phyloP scores from a whole-genome alignment of 2,329 filamentous ascomycete genomes.

The Pseudocercospora fuligena region DNA sequence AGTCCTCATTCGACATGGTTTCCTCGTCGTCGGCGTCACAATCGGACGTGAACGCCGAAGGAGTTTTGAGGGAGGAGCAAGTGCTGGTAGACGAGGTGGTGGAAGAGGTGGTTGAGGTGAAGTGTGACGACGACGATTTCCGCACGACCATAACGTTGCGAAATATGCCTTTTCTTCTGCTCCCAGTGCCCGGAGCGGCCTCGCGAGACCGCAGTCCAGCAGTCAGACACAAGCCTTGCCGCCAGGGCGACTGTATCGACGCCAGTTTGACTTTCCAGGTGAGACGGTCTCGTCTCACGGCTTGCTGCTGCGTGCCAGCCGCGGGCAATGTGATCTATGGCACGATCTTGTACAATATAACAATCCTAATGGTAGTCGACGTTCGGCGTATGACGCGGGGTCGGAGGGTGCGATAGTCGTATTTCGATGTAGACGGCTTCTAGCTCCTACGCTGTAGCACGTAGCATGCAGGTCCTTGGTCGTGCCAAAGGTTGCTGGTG shows the following conservation, averaged over 20 bases:
- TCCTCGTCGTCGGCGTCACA: constrained; percentile 55
- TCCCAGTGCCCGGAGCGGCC: constrained; percentile 22
- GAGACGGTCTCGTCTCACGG: constrained; percentile 33
- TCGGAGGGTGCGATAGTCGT: background rate
- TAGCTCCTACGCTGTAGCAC: constrained; percentile 3
- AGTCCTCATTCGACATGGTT: constrained; percentile 54
- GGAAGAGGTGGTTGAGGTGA: constrained; percentile 34
- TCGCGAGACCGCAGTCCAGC: constrained; percentile 24
- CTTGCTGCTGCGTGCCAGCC: constrained; percentile 21
- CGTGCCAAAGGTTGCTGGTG: background rate
- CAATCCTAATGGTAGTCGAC: background rate
- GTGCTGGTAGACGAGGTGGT: constrained; percentile 32
- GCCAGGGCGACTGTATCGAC: constrained; percentile 39
- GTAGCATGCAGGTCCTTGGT: constrained; percentile 12
- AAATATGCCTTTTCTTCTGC: constrained; percentile 32
- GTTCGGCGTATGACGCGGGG: background rate
- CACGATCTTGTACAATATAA: background rate
- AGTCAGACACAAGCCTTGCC: constrained; percentile 35
- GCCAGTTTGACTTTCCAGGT: constrained; percentile 38
- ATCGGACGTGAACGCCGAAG: constrained; percentile 36
- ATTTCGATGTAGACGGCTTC: background rate
- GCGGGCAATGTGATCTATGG: background rate
- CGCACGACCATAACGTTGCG: constrained; percentile 39
- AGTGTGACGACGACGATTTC: constrained; percentile 33
- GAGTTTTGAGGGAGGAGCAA: constrained; percentile 30